A percentile compares a stretch with the other conserved stretches of the same genome.
These are phyloP conservation scores for Podosphaera leucotricha DNA, from an alignment of 2,329 filamentous ascomycete species.

Conservation along the genomic window DNA sequence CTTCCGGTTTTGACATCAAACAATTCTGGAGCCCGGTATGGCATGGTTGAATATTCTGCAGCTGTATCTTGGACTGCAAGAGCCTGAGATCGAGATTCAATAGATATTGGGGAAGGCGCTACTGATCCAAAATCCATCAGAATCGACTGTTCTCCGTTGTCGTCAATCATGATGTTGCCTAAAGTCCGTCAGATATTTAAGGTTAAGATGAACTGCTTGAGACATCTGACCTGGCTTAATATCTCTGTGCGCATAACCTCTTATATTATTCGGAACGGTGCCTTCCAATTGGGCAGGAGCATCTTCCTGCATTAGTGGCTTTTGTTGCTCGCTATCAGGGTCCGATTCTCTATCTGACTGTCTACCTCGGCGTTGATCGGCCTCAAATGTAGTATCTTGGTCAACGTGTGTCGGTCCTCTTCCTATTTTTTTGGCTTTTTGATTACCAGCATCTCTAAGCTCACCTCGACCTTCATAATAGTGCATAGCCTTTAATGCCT, in stretches of 20 bases:
- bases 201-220: neutral
- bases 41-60: conserved; percentile 94
- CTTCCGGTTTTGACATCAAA: conserved; percentile 93
- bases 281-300: conserved; percentile 43
- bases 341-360: conserved; percentile 24
- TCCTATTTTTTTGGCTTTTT: conserved; percentile 21
- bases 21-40: conserved; percentile 88
- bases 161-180: conserved; percentile 96
- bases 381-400: conserved; percentile 1
- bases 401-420: conserved; percentile 11
- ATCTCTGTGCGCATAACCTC: conserved; percentile 82
- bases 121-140: conserved; percentile 95
- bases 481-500: conserved; percentile 76
- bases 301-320: conserved; percentile 64
- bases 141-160: conserved; percentile 69
- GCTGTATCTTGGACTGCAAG: conserved; percentile 84
- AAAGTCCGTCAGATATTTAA: conserved; percentile 3
- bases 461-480: conserved; percentile 40
- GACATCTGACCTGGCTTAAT: conserved; percentile 64
- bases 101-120: conserved; percentile 63
- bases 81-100: conserved; percentile 74
- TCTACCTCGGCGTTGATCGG: conserved; percentile 13
- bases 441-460: conserved; percentile 19
- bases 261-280: conserved; percentile 39
- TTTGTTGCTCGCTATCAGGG: conserved; percentile 49